Evolutionary conservation across 1,284 basidiomycete genomes (phyloP).

Genomic region (Volvariella surrecta): DNA sequence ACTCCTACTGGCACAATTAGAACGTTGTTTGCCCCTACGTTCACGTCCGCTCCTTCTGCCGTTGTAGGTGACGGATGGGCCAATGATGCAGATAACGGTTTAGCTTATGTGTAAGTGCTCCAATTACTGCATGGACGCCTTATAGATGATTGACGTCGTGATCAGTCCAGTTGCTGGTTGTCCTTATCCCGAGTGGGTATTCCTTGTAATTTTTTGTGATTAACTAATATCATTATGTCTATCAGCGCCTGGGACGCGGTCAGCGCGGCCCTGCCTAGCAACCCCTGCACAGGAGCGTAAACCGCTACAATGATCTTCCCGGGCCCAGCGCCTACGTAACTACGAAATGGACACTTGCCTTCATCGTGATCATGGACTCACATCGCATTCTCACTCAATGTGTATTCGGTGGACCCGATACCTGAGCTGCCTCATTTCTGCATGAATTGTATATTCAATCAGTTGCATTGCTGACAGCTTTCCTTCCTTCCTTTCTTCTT

Average conservation of each 20-base stretch:
- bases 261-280: slow-evolving; percentile 24
- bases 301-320: too few species aligned
- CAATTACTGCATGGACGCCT: not conserved
- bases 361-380: too few species aligned
- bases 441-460: too few species aligned
- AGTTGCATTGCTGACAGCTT: too few species aligned
- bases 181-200: slow-evolving; percentile 33
- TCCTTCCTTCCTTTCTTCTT: too few species aligned
- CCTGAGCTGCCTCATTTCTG: too few species aligned
- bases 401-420: too few species aligned
- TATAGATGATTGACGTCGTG: not conserved
- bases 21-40: slow-evolving; percentile 45
- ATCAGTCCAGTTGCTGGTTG: slow-evolving; percentile 31
- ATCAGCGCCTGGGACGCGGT: slow-evolving; percentile 30
- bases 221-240: slow-evolving; percentile 4
- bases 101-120: slow-evolving; percentile 30
- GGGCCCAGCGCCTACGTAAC: too few species aligned
- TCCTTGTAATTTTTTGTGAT: slow-evolving; percentile 2
- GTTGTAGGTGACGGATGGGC: slow-evolving; percentile 62
- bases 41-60: slow-evolving; percentile 38
- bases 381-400: too few species aligned
- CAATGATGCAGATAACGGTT: slow-evolving; percentile 43
- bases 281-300: slow-evolving; percentile 19
- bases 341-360: too few species aligned
- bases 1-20: slow-evolving; percentile 54